Conservation (phyloP, 306 rosid genomes). For the Fagus crenata region DNA sequence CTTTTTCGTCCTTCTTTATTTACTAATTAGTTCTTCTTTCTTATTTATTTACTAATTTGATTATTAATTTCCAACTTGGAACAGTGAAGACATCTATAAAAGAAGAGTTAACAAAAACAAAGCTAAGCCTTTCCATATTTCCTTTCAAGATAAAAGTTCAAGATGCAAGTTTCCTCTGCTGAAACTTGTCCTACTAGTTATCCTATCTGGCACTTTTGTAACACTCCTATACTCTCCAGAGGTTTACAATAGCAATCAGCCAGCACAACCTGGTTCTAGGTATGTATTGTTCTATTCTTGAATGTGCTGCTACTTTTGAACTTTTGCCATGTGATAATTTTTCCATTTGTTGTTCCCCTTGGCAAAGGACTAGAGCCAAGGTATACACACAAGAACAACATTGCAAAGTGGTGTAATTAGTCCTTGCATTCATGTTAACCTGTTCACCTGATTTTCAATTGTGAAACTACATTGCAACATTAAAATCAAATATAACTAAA, state of each 20-base stretch:
- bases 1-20: background rate
- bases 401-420: too few relatives aligned
- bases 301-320: background rate
- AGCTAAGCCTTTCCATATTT: slow-evolving; percentile 54
- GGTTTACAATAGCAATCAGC: slow-evolving; percentile 50
- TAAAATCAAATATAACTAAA: background rate
- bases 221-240: slow-evolving; percentile 70
- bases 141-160: slow-evolving; percentile 62
- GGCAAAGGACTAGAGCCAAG: slow-evolving; percentile 1
- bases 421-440: background rate
- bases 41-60: slow-evolving; percentile 4
- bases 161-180: slow-evolving; percentile 73
- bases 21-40: slow-evolving; percentile 12
- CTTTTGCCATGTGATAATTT: background rate
- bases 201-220: slow-evolving; percentile 60
- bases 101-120: slow-evolving; percentile 56
- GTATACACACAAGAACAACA: background rate
- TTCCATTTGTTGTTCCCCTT: background rate
- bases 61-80: slow-evolving; percentile 25
- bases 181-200: slow-evolving; percentile 52
- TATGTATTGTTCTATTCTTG: slow-evolving; percentile 22
- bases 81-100: slow-evolving; percentile 70
- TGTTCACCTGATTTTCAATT: background rate
- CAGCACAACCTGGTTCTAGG: slow-evolving; percentile 58
- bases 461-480: background rate